These are phyloP conservation scores for Spiraea crenata DNA, from an alignment of 331 rosid genomes.

Conservation along the genomic window DNA sequence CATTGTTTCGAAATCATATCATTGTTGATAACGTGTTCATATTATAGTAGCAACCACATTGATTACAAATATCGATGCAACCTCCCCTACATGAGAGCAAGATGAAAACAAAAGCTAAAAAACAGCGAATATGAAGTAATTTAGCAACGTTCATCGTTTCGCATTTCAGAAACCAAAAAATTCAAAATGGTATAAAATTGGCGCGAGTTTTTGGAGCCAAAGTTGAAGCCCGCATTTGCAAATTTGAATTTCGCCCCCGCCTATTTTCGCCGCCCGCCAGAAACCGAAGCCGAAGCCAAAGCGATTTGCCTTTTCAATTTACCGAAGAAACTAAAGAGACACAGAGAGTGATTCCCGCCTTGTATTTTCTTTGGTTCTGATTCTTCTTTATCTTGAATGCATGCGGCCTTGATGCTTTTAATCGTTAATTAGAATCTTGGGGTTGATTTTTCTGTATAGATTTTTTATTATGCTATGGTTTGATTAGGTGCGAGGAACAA, in stretches of 20 bases:
- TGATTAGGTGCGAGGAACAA: neutral
- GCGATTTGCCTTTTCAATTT: neutral
- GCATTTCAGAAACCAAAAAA: neutral
- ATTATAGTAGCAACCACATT: no score
- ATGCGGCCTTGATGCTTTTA: no score
- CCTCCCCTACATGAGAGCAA: no score
- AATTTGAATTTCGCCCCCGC: neutral
- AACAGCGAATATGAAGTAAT: no score
- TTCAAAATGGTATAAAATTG: neutral
- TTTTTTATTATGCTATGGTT: neutral
- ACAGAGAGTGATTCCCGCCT: neutral
- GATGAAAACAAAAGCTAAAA: no score
- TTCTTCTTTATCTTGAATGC: neutral
- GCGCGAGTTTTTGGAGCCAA: constrained; percentile 13
- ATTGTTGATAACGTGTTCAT: no score
- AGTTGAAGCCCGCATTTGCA: neutral
- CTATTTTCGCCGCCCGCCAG: no score
- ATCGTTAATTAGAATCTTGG: neutral
- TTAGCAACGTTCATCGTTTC: no score
- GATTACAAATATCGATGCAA: no score
- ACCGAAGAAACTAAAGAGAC: neutral
- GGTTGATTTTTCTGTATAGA: neutral
- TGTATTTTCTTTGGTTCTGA: neutral
- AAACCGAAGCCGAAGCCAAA: neutral
- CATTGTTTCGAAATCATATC: no score